A percentile compares a stretch with the other conserved stretches of the same genome.
These are phyloP conservation scores for Scedosporium aurantiacum DNA, from an alignment of 2,329 filamentous ascomycete genomes.

Conservation along the genomic window DNA sequence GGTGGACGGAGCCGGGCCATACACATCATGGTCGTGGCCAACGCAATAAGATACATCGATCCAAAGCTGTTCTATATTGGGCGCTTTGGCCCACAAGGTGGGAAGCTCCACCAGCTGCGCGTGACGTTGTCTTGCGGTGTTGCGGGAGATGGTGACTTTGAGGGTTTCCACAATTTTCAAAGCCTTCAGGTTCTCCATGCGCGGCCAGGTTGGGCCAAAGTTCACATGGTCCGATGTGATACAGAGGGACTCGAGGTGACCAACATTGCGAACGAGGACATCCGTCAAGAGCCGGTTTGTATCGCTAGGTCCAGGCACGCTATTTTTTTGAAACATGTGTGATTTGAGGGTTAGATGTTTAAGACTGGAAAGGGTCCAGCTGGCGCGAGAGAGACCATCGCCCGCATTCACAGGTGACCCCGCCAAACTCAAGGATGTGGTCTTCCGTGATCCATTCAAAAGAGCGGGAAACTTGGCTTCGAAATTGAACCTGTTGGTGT, in stretches of 20 bases:
- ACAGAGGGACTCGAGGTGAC: neutral
- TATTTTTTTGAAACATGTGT: conserved; percentile 1
- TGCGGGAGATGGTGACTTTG: conserved; percentile 1
- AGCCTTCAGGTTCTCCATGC: conserved; percentile 10
- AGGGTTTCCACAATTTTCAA: conserved; percentile 3
- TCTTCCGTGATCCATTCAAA: conserved; percentile 1
- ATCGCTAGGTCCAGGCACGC: conserved; percentile 3
- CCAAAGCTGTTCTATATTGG: conserved; percentile 21
- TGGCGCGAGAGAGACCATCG: conserved; percentile 1
- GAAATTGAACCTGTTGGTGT: conserved; percentile 6
- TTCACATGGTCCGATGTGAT: conserved; percentile 14
- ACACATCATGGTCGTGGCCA: neutral
- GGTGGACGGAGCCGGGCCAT: neutral
- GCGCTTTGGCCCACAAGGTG: conserved; percentile 12
- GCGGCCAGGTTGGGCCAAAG: neutral
- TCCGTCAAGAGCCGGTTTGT: conserved; percentile 1
- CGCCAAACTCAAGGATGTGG: neutral
- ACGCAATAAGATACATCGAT: conserved; percentile 17
- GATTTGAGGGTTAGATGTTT: neutral
- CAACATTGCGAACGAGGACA: neutral
- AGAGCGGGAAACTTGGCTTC: conserved; percentile 4
- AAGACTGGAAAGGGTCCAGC: conserved; percentile 2
- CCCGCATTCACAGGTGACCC: conserved; percentile 1
- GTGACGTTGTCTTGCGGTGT: neutral
- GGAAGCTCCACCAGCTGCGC: conserved; percentile 1